Base-by-base conservation (phyloP, 2,329 filamentous ascomycete species). In the Cladobotryum protrusum region DNA sequence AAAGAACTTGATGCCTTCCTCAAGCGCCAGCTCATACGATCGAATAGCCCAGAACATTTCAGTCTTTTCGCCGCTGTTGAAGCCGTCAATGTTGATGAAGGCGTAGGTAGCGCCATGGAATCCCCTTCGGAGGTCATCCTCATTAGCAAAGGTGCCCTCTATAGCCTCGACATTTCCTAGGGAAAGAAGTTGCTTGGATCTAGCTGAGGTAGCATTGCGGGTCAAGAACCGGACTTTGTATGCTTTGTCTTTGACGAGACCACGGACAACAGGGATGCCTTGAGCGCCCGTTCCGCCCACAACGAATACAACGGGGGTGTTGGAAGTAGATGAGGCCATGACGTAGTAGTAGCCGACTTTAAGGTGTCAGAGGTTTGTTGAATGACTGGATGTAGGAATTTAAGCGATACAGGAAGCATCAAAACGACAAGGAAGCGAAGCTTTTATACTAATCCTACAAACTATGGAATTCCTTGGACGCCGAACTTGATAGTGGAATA, bases 71-170 rank as follows among this genome's bases (percentile, higher is more conserved):
- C 76, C 77, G 19, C 64, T 63, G 52, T 75, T 77, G 60, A 78
- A 78, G 13, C 75, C 74, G 54, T 79, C 76, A 39, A 77, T 72
- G 57, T 80, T 80, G 43, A 80, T 63, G 54, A 75, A 79, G 3
- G 75, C 75, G n/a, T 70, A 72, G 54, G 71, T 68, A 43, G 70
- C 72, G 5, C 70, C 73, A 9, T 57, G 56, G 56, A 77, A 73
- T 0, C 71, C 73, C 1, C 62, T 59, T 14, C 72, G 71, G 0
- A 79, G 69, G 50, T 67, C 61, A 0, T 55, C 51, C 55, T 78
- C 75, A 36, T 66, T 70, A 17, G 72, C 71, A 51, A 77, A 74
- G 2, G 69, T 72, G 29, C 78, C 77, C 47, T 69, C 58, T 7
- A 76, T 44, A 2, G 78, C 62, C 32, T 72, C 67, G n/a, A 79